Percentiles rank a stretch among this genome's conserved stretches.
Conservation (phyloP, 805 yeast species). For the Metschnikowia baotianmanensis region DNA sequence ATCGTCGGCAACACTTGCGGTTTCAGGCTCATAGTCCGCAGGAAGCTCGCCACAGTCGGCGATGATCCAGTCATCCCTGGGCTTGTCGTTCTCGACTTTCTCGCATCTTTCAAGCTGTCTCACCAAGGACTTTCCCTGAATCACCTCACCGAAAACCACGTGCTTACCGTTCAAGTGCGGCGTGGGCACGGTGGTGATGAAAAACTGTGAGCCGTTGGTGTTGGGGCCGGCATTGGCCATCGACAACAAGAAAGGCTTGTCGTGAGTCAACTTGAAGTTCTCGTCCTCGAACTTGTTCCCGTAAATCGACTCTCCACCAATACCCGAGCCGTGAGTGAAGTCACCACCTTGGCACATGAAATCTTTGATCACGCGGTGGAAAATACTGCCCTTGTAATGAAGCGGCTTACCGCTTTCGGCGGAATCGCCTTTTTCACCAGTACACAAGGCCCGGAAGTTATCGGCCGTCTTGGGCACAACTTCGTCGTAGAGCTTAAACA, state of each 20-base stretch:
- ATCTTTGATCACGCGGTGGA: constrained; percentile 86
- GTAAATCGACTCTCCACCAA: constrained; percentile 89
- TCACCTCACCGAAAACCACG: constrained; percentile 91
- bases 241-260: constrained; percentile 82
- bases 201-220: constrained; percentile 97
- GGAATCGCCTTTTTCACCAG: constrained; percentile 74
- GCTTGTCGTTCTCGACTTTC: constrained; percentile 68
- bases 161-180: constrained; percentile 94
- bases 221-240: constrained; percentile 99
- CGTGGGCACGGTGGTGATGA: constrained; percentile 84
- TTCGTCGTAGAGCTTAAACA: constrained; percentile 69
- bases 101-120: constrained; percentile 71
- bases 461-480: constrained; percentile 87
- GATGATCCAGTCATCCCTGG: constrained; percentile 66
- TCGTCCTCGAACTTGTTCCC: constrained; percentile 89
- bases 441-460: constrained; percentile 83
- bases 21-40: constrained; percentile 51
- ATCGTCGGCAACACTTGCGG: constrained; percentile 53
- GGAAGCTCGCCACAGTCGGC: constrained; percentile 77
- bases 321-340: constrained; percentile 70
- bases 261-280: constrained; percentile 72
- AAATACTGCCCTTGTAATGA: constrained; percentile 77
- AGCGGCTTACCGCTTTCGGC: constrained; percentile 63
- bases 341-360: constrained; percentile 97
- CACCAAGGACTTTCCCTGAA: constrained; percentile 75